Evolutionary conservation across 495 filamentous ascomycete genomes (phyloP), one percentile per base, ranked within the genome.

Genomic region (Talaromyces adpressus): DNA sequence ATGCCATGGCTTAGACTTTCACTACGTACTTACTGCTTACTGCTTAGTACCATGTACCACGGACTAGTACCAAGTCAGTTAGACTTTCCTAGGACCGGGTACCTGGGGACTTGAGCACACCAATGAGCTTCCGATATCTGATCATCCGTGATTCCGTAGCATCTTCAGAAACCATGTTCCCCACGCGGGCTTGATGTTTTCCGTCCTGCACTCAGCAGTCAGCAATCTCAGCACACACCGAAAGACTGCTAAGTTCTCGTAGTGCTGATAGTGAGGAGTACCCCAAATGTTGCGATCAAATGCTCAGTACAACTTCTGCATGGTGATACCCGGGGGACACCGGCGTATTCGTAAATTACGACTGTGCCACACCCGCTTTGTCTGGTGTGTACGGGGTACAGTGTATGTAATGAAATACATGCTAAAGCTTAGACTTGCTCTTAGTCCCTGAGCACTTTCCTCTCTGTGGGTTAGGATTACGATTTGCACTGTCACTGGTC

Each of bases 401-500:
- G 23, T 27, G 12, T 27, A 18, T 27, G 18, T 25, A 56, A 41
- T 41, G 36, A 9, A 49, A 18, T 49, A 18, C 18, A 49, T 49
- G 45, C 45, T 49, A 49, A 45, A 56, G 57, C 59, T 61, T 25
- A 29, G n/a, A 29, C 54, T 57, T 27, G 20, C 54, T 57, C n/a
- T 30, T 30, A 25, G 52, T 56, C 52, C 52, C 52, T 56, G 52
- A 56, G 36, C 59, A 29, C 36, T 45, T 41, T 61, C 36, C 58
- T 49, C 18, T 58, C 18, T 59, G 29, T 30, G 29, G 29, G 29
- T 30, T 30, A 4, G 29, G 29, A 30, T 30, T 30, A 30, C 6
- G 29, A 30, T 30, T 30, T 6, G 34, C 20, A 11, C 57, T 39
- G 57, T 39, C 32, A 32, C 57, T 61, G 59, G 34, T 49, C 41